phyloP scores from a whole-genome alignment of 306 rosid species.

The Senna siamea region DNA sequence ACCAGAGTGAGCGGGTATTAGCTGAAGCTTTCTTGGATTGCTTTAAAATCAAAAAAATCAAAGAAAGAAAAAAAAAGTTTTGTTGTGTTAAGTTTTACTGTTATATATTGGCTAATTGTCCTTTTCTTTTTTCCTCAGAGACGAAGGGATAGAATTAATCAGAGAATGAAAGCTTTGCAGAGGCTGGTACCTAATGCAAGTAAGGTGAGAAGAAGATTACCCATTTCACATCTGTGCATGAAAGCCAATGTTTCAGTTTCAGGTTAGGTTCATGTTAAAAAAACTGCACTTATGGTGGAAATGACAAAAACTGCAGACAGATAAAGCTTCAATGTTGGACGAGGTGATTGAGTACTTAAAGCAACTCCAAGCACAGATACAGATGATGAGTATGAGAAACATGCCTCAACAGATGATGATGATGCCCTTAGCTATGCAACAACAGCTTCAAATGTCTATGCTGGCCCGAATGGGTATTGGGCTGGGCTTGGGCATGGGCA shows the following conservation, averaged over 20 bases:
- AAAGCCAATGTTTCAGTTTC: too few relatives aligned
- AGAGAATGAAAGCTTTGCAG: conserved; percentile 68
- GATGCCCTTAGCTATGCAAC: conserved; percentile 59
- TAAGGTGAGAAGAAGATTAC: conserved; percentile 49
- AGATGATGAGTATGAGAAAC: conserved; percentile 52
- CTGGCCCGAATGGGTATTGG: conserved; percentile 40
- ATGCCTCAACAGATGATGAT: conserved; percentile 45
- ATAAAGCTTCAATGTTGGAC: conserved; percentile 73
- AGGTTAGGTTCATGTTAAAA: too few relatives aligned
- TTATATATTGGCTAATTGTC: background rate
- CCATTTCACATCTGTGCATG: background rate
- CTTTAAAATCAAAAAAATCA: background rate
- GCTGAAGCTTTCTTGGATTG: background rate
- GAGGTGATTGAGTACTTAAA: conserved; percentile 65
- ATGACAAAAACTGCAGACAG: conserved; percentile 45
- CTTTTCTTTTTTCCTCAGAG: conserved; percentile 35
- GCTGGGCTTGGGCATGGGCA: conserved; percentile 41
- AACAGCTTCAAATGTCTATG: conserved; percentile 56
- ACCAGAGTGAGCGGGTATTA: conserved; percentile 64
- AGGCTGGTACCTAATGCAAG: conserved; percentile 67
- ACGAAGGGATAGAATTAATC: conserved; percentile 63
- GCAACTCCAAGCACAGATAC: conserved; percentile 62
- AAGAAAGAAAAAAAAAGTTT: background rate
- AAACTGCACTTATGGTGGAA: background rate
- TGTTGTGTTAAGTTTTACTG: conserved; percentile 1